Evolutionary conservation across 2,329 filamentous ascomycete genomes (phyloP).

Genomic region (Falciphora oryzae): DNA sequence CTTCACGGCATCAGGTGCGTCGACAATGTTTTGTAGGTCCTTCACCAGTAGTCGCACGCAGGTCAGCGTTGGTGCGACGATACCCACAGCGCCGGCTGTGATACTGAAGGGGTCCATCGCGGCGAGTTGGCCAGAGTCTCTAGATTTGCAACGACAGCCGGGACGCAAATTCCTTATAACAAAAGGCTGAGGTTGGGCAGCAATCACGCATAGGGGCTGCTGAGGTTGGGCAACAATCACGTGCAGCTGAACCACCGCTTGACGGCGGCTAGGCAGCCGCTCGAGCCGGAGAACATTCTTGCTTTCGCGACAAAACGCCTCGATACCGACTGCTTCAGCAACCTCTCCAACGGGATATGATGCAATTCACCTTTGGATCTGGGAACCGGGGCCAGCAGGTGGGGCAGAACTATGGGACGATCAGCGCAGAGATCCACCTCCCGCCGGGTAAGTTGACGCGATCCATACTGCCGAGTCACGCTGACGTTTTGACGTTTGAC

Average conservation of each 20-base stretch:
- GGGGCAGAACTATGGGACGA: no score
- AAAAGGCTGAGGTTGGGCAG: neutral
- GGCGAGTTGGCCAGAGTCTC: neutral
- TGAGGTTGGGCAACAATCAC: no score
- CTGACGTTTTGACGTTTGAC: no score
- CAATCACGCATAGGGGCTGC: no score
- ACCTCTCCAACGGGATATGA: neutral
- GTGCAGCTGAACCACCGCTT: no score
- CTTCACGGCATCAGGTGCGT: neutral
- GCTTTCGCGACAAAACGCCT: no score
- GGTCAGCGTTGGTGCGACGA: neutral
- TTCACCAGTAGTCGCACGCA: neutral
- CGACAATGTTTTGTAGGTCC: neutral
- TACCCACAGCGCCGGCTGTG: neutral
- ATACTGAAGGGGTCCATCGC: neutral
- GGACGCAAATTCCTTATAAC: no score
- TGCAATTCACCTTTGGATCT: neutral
- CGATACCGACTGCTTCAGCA: neutral
- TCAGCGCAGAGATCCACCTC: no score
- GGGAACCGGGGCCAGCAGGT: no score
- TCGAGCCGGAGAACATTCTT: no score
- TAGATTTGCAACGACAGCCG: no score
- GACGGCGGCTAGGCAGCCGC: neutral
- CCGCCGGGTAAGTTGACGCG: neutral
- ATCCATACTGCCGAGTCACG: constrained; percentile 1